These are phyloP conservation scores for Aspergillus ruber DNA, from an alignment of 2,329 filamentous ascomycete species.

Conservation along the genomic window DNA sequence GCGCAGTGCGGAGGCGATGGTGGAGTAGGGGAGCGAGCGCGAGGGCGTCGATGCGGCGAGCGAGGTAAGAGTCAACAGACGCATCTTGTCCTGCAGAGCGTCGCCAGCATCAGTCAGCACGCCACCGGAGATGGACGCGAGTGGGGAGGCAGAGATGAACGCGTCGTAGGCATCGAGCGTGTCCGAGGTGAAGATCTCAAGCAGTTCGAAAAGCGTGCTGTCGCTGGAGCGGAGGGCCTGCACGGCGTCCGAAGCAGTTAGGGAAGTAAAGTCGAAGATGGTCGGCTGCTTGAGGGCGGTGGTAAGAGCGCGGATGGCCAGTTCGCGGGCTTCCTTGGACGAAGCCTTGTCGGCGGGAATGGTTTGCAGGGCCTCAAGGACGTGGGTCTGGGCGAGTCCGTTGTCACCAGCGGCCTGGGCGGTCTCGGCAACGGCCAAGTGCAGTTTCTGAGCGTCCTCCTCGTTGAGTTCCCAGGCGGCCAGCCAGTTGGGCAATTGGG, in stretches of 20 bases:
- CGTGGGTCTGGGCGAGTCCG: slow-evolving; percentile 68
- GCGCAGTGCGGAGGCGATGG: slow-evolving; percentile 78
- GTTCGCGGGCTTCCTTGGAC: slow-evolving; percentile 49
- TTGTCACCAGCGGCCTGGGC: slow-evolving; percentile 72
- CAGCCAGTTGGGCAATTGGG: slow-evolving; percentile 71
- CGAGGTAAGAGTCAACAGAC: slow-evolving; percentile 85
- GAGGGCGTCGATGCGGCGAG: slow-evolving; percentile 76
- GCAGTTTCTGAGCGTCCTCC: slow-evolving; percentile 78
- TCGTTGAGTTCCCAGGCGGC: slow-evolving; percentile 73
- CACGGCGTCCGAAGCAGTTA: slow-evolving; percentile 66
- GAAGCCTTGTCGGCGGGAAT: slow-evolving; percentile 57
- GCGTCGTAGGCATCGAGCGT: slow-evolving; percentile 92
- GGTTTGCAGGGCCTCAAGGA: slow-evolving; percentile 68
- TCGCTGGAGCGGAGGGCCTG: slow-evolving; percentile 83
- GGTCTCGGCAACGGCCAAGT: slow-evolving; percentile 72
- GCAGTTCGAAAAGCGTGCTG: slow-evolving; percentile 77
- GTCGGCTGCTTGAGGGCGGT: slow-evolving; percentile 59
- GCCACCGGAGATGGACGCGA: slow-evolving; percentile 64
- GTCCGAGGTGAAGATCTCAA: slow-evolving; percentile 92
- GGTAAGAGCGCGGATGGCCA: slow-evolving; percentile 60
- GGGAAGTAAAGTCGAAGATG: slow-evolving; percentile 67
- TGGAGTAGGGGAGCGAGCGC: slow-evolving; percentile 80
- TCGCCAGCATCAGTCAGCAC: slow-evolving; percentile 74
- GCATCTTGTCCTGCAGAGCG: slow-evolving; percentile 87
- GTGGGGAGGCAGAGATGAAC: slow-evolving; percentile 62